phyloP scores from a whole-genome alignment of 2,329 filamentous ascomycete species.

The Shiraia sp. region DNA sequence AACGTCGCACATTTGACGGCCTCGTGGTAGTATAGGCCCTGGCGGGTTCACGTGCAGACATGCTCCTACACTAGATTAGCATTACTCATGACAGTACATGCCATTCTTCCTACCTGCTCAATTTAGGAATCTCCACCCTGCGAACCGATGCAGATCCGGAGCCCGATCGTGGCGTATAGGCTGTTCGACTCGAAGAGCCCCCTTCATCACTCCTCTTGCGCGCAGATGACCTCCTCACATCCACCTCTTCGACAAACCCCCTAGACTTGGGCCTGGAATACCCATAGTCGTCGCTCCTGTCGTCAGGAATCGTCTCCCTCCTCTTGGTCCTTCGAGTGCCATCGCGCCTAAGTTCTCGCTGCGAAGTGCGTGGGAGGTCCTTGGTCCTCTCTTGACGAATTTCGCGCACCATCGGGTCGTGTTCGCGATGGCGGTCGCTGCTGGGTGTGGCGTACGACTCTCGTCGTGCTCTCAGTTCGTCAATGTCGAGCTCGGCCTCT shows the following conservation, averaged over 20 bases:
- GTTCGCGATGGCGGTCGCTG: constrained; percentile 35
- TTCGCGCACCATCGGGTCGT: constrained; percentile 40
- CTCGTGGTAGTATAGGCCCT: constrained; percentile 32
- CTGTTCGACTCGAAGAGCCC: constrained; percentile 39
- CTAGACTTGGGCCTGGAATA: constrained; percentile 34
- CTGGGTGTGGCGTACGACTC: constrained; percentile 44
- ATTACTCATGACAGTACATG: too few species aligned
- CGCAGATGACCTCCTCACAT: constrained; percentile 29
- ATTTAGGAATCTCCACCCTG: constrained; percentile 32
- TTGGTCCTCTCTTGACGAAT: constrained; percentile 27
- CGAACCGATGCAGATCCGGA: constrained; percentile 37
- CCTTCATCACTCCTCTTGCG: constrained; percentile 39
- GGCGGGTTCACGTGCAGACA: constrained; percentile 31
- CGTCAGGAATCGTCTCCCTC: constrained; percentile 26
- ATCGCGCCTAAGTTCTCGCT: constrained; percentile 34
- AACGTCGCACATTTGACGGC: constrained; percentile 35
- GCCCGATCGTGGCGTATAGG: constrained; percentile 36
- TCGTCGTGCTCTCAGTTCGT: constrained; percentile 45
- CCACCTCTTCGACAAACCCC: constrained; percentile 33
- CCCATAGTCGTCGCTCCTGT: constrained; percentile 36
- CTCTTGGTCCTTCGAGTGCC: constrained; percentile 32
- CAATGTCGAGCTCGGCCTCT: constrained; percentile 43
- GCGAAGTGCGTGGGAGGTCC: constrained; percentile 31
- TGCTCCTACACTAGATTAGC: too few species aligned
- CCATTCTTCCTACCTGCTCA: constrained; percentile 33